These are phyloP conservation scores for Macadamia tetraphylla DNA, from an alignment of 164 flowering plant species.

Conservation along the genomic window DNA sequence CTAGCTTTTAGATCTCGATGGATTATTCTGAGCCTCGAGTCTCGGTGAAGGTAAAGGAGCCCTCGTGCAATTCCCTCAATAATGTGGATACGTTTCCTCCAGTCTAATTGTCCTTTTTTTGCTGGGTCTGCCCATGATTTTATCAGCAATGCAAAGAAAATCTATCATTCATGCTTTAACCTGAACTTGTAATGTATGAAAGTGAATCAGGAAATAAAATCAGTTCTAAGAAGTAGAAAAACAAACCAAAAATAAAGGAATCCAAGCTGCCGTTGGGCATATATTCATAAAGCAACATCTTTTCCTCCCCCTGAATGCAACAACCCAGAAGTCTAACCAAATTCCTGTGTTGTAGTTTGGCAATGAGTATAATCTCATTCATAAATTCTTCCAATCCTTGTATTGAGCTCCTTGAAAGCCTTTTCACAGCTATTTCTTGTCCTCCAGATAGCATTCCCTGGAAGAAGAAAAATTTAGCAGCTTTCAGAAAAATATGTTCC, in stretches of 20 bases:
- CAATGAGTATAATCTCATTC: slow-evolving; percentile 18
- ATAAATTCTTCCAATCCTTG: slow-evolving; percentile 22
- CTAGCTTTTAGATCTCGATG: slow-evolving; percentile 18
- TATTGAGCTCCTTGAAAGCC: slow-evolving; percentile 19
- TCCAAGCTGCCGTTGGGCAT: slow-evolving; percentile 26
- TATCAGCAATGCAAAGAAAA: no score
- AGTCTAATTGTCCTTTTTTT: slow-evolving; percentile 1
- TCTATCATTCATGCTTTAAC: no score
- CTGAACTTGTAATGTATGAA: no score
- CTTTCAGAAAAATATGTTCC: no score
- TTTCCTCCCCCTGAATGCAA: slow-evolving; percentile 19
- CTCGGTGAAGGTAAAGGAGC: slow-evolving; percentile 21
- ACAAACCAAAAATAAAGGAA: slow-evolving; percentile 15
- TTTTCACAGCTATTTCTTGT: slow-evolving; percentile 21
- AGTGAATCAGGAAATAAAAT: no score
- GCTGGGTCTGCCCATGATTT: slow-evolving; percentile 1
- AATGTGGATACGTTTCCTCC: slow-evolving; percentile 14
- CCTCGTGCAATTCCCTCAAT: slow-evolving; percentile 20
- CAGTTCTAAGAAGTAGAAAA: no score
- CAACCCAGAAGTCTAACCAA: slow-evolving; percentile 22
- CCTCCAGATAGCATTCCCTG: slow-evolving; percentile 23
- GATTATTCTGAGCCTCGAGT: slow-evolving; percentile 15
- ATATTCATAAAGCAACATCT: slow-evolving; percentile 23
- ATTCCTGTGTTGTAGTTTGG: slow-evolving; percentile 29
- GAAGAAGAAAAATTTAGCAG: neutral